Evolutionary conservation across 73 alveolate species (phyloP).

Genomic region (Stentor roeselii): DNA sequence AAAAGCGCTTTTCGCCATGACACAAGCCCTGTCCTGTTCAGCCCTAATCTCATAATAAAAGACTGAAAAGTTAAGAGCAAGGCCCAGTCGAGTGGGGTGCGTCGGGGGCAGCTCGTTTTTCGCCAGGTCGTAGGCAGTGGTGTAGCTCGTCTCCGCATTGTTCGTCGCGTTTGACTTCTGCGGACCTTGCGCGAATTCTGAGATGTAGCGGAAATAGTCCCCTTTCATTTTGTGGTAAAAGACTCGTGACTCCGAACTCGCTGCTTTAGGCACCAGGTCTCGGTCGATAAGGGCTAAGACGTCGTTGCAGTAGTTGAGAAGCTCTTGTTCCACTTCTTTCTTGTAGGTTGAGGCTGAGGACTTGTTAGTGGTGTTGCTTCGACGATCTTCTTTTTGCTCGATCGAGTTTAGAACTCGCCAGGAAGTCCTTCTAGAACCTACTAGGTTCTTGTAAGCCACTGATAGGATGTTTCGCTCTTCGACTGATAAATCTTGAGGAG

Average conservation of each 20-base stretch:
- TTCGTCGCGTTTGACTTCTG: too few relatives aligned
- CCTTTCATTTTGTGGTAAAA: constrained; percentile 76
- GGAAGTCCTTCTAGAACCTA: constrained; percentile 54
- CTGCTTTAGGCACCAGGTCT: constrained; percentile 45
- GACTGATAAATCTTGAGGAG: constrained; percentile 50
- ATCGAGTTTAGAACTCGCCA: constrained; percentile 59
- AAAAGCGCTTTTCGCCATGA: constrained; percentile 57
- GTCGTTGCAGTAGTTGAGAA: constrained; percentile 52
- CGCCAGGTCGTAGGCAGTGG: constrained; percentile 54
- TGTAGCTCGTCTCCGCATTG: constrained; percentile 41
- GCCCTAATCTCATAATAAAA: constrained; percentile 61
- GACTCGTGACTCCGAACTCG: constrained; percentile 62
- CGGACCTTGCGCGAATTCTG: constrained; percentile 76
- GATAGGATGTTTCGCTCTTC: constrained; percentile 72
- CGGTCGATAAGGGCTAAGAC: constrained; percentile 52
- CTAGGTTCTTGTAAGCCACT: constrained; percentile 58
- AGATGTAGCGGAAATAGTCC: constrained; percentile 72
- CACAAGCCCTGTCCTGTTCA: constrained; percentile 59
- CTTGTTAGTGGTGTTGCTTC: constrained; percentile 43
- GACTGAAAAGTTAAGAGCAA: constrained; percentile 69
- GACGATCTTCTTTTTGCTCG: constrained; percentile 53
- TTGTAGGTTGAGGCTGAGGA: constrained; percentile 46
- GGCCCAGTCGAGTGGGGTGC: constrained; percentile 60
- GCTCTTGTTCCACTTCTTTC: constrained; percentile 56
- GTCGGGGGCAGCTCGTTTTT: constrained; percentile 51